Base-by-base conservation (phyloP, 2,329 filamentous ascomycete species). In the Aspergillus luchuensis region DNA sequence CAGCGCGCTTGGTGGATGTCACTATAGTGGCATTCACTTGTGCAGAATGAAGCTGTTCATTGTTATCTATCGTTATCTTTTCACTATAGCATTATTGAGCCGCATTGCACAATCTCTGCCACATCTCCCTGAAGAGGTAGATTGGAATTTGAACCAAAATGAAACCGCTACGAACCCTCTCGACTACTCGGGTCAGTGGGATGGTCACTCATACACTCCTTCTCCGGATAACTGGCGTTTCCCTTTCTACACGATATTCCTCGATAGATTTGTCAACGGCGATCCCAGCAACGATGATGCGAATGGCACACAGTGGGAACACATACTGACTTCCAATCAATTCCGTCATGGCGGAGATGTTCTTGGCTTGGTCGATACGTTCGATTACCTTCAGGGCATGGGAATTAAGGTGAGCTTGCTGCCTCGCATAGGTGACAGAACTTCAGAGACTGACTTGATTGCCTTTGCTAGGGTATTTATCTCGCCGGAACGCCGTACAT, bases 351-450 rank as follows among this genome's bases (percentile, higher is more conserved):
- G 86, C 33, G 86, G 86, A 57, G 85, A 88, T 68, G 73, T 86
- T 13, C 73, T 77, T 56, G 85, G 85, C 10, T 66, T 88, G 47
- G 68, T 83, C 58, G 83, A 87, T 66, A 84, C 83, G 17, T 75
- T 88, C 61, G 85, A 89, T 69, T 89, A 89, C 70, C 76, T 89
- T 25, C 82, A 85, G 62, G 87, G 85, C 58, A 84, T 87, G 81
- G 87, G 85, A 23, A 83, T 87, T 69, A 86, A 84, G 77, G 83
- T 82, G 62, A n/a, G 64, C 8, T 60, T 13, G 33, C 53, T 13
- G 17, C 3, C 36, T 25, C 5, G 2, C 28, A 11, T 13, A 13
- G 11, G 33, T 36, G 5, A 5, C 33, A 10, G 11, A 2, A 36
- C 33, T 8, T 8, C 1, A 13, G 10, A 15, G 5, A 13, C 33